Evolutionary conservation across 768 basidiomycete species (phyloP), one percentile per base, ranked within the genome.

Genomic region (Suillus alpinus): DNA sequence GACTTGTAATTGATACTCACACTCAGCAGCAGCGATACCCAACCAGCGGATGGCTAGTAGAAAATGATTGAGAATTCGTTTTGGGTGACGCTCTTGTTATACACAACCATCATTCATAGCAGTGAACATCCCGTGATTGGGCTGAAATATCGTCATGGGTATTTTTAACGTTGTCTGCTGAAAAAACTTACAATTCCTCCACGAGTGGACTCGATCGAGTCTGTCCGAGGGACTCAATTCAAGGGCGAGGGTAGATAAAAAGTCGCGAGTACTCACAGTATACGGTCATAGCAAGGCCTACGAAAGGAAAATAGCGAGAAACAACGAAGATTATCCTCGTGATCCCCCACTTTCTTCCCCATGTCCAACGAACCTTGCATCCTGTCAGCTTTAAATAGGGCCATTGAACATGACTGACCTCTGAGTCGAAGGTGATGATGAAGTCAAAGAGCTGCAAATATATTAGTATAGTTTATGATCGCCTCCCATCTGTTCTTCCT

Each of bases 361-460:
- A 56, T 56, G 41, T 32, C 56, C 40, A 56, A 44, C 40, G 23
- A 49, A 44, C 41, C 56, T 56, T 39, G n/a, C 12, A 4, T 10
- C 2, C 39, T 67, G n/a, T 52, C n/a, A 52, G 20, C 16, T 20
- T 20, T 52, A 34, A 12, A 20, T 1, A 47, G 26, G 32, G 1
- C 3, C 16, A 31, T 26, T 31, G 18, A n/a, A 31, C 16, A 26
- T 6, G 34, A 36, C 23, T 34, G 16, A 58, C 57, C 57, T 58
- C 57, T 5, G 57, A 51, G 18, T 58, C 51, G 23, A 58, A 58
- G 23, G 57, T 58, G 57, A 58, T 56, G 20, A 53, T 31, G 34
- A 31, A 58, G 32, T 58, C 57, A 36, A 56, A 56, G 26, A 56
- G 26, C 57, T 58, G 12, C 13, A 13, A 23, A 56, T 18, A 34